Base-by-base conservation (phyloP, 495 filamentous ascomycete genomes). In the Acidiella bohemica region DNA sequence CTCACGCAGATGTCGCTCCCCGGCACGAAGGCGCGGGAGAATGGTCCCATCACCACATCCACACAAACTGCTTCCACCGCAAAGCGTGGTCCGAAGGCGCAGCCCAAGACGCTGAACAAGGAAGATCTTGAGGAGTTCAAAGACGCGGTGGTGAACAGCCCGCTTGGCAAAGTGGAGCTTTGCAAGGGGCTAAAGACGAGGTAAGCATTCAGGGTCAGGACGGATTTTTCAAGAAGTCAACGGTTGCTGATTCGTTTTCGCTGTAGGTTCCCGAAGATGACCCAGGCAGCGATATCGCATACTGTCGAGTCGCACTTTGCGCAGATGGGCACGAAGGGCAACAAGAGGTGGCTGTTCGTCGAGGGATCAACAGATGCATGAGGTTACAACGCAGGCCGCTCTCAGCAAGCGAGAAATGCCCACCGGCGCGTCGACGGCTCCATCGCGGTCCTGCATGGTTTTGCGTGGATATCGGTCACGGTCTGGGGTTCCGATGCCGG, bases 121-220 rank as follows among this genome's bases (percentile, higher is more conserved):
- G 78, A 84, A 12, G 63, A 78, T 26, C 55, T 90, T 24, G 63
- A 62, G 1, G 78, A 76, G n/a, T 93, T 94, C 59, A 84, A 78
- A 56, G 57, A 64, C 33, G 74, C 67, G 0, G 67, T 92, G 11
- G 57, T 76, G 36, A 80, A 78, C 2, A 81, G 78, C 57, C 70
- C 80, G 43, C 63, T 84, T 37, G 81, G 71, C 2, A 94, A 93
- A 59, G 58, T 72, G 0, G 84, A 81, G 0, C 54, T 93, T 43
- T 62, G 85, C 12, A 85, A 92, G 57, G 62, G 77, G 14, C 53
- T 94, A 47, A 66, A 71, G 44, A 81, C 83, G 61, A 76, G 77
- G 61, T 67, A 68, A 63, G 42, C 24, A 22, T 4, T 6, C 19
- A 13, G 18, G 7, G 18, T 16, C 40, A 11, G 9, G 8, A 18